Base-by-base conservation (phyloP, 805 yeast genomes). In the Yarrowia osloensis region DNA sequence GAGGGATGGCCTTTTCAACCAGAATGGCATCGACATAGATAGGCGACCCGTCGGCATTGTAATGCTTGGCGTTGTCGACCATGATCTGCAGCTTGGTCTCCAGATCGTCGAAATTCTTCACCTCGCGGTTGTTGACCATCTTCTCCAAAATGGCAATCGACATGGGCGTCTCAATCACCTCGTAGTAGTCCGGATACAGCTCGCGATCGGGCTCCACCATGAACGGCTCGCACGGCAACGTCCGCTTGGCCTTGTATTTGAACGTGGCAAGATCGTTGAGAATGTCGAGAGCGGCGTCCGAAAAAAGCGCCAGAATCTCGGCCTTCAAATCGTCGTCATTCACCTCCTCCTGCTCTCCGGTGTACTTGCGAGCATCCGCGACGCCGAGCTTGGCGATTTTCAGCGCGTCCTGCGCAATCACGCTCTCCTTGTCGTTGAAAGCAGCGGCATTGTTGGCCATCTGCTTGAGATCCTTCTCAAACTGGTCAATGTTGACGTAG, bases 151-250 rank as follows among this genome's bases (percentile, higher is more conserved):
- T 81, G 63, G 81, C 82, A 72, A 94, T 83, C 0, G 96, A 85
- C 76, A 91, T 89, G 15, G 97, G 97, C 66, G 83, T 80, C 70
- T 85, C 82, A 50, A 94, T 87, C 7, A 89, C 79, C 70, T 85
- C 82, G 77, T 88, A 88, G 78, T 93, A 93, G 72, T 90, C 96
- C 0, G 97, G 97, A 72, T 89, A 88, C 68, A 84, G 85, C 15
- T 84, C 84, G 35, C 82, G 83, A 72, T 86, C 86, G 2, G 94
- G 95, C 67, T 86, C 88, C 35, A 87, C 89, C 79, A 89, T 75
- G 74, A 92, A 93, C 0, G 96, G 90, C 15, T 84, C 89, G 68
- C 89, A 84, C 57, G 79, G 76, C 13, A 84, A 78, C 22, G 82
- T 85, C 15, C 67, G 66, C 65, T 72, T 71, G 69, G 61, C 69